Evolutionary conservation across 2,329 filamentous ascomycete genomes (phyloP).

Genomic region (Colletotrichum cereale): DNA sequence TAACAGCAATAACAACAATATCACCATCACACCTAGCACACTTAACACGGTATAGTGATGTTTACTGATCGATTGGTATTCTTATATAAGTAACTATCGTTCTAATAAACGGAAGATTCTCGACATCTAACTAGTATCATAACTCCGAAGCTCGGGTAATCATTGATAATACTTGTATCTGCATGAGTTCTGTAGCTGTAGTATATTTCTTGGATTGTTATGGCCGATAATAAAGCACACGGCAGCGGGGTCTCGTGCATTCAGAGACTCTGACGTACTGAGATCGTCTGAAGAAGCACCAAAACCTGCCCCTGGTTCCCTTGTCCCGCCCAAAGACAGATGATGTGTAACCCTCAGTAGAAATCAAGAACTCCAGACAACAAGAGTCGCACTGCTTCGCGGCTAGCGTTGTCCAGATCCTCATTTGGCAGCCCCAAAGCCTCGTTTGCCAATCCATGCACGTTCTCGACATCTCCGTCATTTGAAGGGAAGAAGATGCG

Average conservation of each 20-base stretch:
- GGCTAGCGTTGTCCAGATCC: constrained; percentile 68
- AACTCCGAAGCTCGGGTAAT: too few relatives aligned
- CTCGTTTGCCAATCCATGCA: constrained; percentile 58
- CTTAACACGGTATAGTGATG: too few relatives aligned
- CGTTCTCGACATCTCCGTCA: constrained; percentile 57
- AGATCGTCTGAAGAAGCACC: not conserved
- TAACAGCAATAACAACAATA: too few relatives aligned
- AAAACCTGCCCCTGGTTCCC: not conserved
- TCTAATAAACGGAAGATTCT: not conserved
- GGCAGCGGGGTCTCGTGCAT: fast-evolving
- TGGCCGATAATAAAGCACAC: not conserved
- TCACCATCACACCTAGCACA: too few relatives aligned
- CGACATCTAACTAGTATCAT: not conserved
- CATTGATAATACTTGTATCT: not conserved
- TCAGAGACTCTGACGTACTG: not conserved
- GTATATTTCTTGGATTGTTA: not conserved
- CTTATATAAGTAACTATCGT: not conserved
- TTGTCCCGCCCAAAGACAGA: not conserved
- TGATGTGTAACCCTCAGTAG: not conserved
- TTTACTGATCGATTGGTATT: too few relatives aligned
- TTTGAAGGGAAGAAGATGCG: constrained; percentile 63
- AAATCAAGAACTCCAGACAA: constrained; percentile 4
- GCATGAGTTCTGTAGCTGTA: not conserved
- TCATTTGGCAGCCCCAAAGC: constrained; percentile 69
- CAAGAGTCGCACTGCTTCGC: constrained; percentile 58